These are phyloP conservation scores for Leccinellum luteum DNA, from an alignment of 768 basidiomycete species.

Conservation along the genomic window DNA sequence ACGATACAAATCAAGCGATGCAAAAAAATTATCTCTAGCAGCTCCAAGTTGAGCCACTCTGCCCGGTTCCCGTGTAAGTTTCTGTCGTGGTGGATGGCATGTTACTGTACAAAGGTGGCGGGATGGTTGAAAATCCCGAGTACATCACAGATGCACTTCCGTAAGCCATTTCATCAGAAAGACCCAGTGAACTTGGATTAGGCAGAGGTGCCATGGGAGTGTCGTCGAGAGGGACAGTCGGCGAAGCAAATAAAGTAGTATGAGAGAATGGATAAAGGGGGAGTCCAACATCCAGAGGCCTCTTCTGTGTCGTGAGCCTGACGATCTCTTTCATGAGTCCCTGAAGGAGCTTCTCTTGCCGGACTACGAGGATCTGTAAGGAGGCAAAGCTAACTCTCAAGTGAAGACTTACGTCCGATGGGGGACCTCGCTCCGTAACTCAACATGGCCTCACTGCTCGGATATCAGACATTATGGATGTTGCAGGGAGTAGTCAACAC, in stretches of 20 bases:
- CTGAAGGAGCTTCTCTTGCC: conserved; percentile 80
- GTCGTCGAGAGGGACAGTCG: conserved; percentile 35
- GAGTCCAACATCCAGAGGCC: conserved; percentile 75
- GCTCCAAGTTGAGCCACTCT: conserved; percentile 8
- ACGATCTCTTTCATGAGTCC: conserved; percentile 85
- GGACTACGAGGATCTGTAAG: conserved; percentile 44
- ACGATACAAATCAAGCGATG: conserved; percentile 5
- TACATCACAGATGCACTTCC: conserved; percentile 8
- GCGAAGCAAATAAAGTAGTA: conserved; percentile 55
- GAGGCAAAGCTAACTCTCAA: neutral
- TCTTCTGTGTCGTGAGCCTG: conserved; percentile 75
- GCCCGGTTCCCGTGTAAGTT: conserved; percentile 1
- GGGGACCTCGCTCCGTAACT: conserved; percentile 77
- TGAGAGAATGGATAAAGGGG: conserved; percentile 84
- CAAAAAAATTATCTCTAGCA: conserved; percentile 7
- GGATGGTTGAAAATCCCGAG: conserved; percentile 3
- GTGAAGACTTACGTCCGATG: conserved; percentile 65
- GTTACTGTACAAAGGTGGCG: conserved; percentile 5
- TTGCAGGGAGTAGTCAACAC: conserved; percentile 15
- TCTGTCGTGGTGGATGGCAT: conserved; percentile 7
- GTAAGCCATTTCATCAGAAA: conserved; percentile 4
- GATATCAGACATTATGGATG: conserved; percentile 6
- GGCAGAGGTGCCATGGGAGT: conserved; percentile 30
- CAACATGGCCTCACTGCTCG: conserved; percentile 73
- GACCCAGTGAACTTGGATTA: conserved; percentile 16